phyloP scores from a whole-genome alignment of 2,329 filamentous ascomycete genomes.

The Colletotrichum abscissum region DNA sequence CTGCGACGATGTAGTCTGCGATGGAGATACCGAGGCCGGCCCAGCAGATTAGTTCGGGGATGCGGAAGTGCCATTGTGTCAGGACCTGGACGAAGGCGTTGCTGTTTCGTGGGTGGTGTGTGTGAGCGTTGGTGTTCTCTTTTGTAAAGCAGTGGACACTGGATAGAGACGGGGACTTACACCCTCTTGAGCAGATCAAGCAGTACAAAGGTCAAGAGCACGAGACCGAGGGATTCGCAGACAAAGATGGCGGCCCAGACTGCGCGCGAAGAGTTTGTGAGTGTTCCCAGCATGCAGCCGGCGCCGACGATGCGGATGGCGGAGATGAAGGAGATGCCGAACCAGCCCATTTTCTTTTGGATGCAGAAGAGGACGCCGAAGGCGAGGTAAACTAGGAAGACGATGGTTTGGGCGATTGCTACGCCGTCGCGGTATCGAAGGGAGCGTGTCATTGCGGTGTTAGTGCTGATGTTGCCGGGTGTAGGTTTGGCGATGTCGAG shows the following conservation, averaged over 20 bases:
- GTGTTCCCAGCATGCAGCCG: conserved; percentile 37
- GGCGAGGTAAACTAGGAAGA: conserved; percentile 5
- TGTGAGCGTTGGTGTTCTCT: neutral
- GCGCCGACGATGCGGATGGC: conserved; percentile 38
- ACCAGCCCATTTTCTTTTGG: conserved; percentile 26
- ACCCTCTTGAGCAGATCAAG: conserved; percentile 33
- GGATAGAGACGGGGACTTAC: neutral
- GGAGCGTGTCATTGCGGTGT: neutral
- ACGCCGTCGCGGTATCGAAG: conserved; percentile 32
- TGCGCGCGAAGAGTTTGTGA: conserved; percentile 29
- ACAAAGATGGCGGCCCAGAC: conserved; percentile 38
- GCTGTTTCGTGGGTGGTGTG: neutral
- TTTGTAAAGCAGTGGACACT: neutral
- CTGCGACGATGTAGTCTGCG: conserved; percentile 35
- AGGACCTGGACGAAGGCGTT: conserved; percentile 24
- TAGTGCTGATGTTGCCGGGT: neutral
- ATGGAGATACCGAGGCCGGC: conserved; percentile 37
- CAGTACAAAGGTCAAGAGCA: conserved; percentile 33
- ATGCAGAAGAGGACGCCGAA: conserved; percentile 11
- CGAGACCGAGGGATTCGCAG: conserved; percentile 37
- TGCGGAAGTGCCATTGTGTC: conserved; percentile 31
- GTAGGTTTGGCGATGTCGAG: no score
- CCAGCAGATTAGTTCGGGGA: conserved; percentile 38
- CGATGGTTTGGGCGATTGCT: conserved; percentile 21
- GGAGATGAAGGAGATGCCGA: conserved; percentile 34